Percentiles rank a stretch among this genome's conserved stretches.
Evolutionary conservation across 331 rosid genomes (phyloP).

Genomic region (Pyrus hybrid): DNA sequence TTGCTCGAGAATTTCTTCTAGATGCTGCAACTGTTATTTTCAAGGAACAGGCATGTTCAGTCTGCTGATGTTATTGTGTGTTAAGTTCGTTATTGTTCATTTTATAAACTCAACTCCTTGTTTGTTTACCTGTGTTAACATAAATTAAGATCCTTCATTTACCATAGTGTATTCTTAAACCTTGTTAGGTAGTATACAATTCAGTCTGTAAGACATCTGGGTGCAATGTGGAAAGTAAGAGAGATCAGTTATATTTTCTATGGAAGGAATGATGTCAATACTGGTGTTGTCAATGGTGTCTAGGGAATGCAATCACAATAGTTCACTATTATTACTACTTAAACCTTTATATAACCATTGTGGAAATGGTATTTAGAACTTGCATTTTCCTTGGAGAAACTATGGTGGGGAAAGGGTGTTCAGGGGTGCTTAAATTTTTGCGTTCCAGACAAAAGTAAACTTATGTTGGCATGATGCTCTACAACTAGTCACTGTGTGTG

Average conservation of each 20-base stretch:
- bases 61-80: constrained; percentile 6
- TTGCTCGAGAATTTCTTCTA: constrained; percentile 94
- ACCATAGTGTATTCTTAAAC: background rate
- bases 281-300: background rate
- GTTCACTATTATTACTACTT: background rate
- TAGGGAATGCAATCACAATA: background rate
- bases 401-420: background rate
- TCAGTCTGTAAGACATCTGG: background rate
- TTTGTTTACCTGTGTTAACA: background rate
- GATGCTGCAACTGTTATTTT: constrained; percentile 97
- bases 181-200: background rate
- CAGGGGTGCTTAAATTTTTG: background rate
- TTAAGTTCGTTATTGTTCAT: background rate
- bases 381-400: background rate
- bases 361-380: background rate
- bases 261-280: background rate
- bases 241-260: background rate
- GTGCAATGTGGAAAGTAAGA: background rate
- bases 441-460: background rate
- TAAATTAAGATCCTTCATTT: background rate
- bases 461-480: background rate
- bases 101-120: background rate
- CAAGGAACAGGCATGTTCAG: constrained; percentile 81
- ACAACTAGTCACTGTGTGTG: background rate
- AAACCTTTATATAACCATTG: background rate